Evolutionary conservation across 768 basidiomycete genomes (phyloP).

Genomic region (Hypholoma sublateritium): DNA sequence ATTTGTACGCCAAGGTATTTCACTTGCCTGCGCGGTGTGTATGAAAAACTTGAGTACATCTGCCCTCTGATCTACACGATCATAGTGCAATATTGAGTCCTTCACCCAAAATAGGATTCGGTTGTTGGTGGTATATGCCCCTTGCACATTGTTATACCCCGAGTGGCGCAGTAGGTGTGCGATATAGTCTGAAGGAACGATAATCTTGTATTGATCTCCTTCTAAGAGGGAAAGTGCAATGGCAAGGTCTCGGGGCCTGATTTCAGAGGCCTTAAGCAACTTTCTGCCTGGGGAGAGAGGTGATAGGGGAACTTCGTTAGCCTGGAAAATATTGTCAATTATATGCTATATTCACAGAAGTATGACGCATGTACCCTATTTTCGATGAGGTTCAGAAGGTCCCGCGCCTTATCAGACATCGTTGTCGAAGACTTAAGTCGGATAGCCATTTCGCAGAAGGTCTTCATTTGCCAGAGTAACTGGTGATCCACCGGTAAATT

Average conservation of each 20-base stretch:
- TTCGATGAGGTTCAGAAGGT: conserved; percentile 29
- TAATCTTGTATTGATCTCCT: conserved; percentile 37
- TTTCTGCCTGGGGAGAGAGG: conserved; percentile 23
- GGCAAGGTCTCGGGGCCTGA: conserved; percentile 40
- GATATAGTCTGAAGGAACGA: conserved; percentile 43
- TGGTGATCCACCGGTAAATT: conserved; percentile 28
- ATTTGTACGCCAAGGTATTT: neutral
- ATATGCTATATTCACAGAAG: neutral
- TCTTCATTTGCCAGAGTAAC: conserved; percentile 34
- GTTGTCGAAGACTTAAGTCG: conserved; percentile 26
- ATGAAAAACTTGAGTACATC: conserved; percentile 45
- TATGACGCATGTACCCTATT: conserved; percentile 19
- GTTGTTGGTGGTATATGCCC: conserved; percentile 34
- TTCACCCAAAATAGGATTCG: conserved; percentile 40
- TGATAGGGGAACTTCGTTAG: conserved; percentile 4
- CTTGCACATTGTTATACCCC: conserved; percentile 32
- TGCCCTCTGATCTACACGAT: conserved; percentile 34
- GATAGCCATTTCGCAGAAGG: conserved; percentile 31
- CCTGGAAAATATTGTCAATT: conserved; percentile 6
- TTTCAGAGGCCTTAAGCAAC: conserved; percentile 29
- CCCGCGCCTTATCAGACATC: conserved; percentile 32
- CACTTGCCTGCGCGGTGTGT: conserved; percentile 36
- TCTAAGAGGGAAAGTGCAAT: conserved; percentile 44
- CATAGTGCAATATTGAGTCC: conserved; percentile 38
- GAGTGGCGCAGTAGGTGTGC: conserved; percentile 32